Base-by-base conservation (phyloP, 305 asterid species). In the Solanum chacoense region DNA sequence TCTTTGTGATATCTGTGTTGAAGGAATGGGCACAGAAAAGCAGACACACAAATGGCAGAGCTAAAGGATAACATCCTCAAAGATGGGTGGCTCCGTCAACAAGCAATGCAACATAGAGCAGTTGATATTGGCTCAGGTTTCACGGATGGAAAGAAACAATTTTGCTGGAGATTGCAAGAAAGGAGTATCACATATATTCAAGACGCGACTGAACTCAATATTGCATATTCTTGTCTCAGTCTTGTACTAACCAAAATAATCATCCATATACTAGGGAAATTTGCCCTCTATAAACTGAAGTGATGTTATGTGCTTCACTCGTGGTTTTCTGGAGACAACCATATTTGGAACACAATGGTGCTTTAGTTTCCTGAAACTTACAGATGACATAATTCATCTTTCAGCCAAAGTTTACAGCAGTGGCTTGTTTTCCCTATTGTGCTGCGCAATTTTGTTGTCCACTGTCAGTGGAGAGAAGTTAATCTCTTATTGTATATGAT, bases 171-270 rank as follows among this genome's bases (percentile, higher is more conserved):
- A 96, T 90, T 94, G 96, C 93, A 96, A 91, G 92, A 96, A 92
- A 89, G 97, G 97, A 65, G 95, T 97, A 55, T 93, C 97, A 1
- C 98, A 95, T 88, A 94, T 92, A 93, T 96, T 94, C 94, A 94
- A 93, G 94, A 91, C 98, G 76, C 93, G 93, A 96, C 80, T 10
- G 79, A 59, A 59, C 13, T 29, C 79, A 16, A 31, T 31, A 63
- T 16, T 31, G 38, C 79, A 74, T 32, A 32, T 74, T 74, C 80
- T 74, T 74, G 26, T 2, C 8, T 32, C 6, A 10, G 0, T 73
- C 38, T 31, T 73, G 38, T 31, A 71, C 76, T 12, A 71, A 71
- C 76, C 6, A 28, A 28, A 71, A 29, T 71, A 73, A 73, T 73
- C 7, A 3, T 29, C 2, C 78, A 31, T 73, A 13, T 71, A 13